These are phyloP conservation scores for Salix exigua DNA, from an alignment of 345 rosid species.

Conservation along the genomic window DNA sequence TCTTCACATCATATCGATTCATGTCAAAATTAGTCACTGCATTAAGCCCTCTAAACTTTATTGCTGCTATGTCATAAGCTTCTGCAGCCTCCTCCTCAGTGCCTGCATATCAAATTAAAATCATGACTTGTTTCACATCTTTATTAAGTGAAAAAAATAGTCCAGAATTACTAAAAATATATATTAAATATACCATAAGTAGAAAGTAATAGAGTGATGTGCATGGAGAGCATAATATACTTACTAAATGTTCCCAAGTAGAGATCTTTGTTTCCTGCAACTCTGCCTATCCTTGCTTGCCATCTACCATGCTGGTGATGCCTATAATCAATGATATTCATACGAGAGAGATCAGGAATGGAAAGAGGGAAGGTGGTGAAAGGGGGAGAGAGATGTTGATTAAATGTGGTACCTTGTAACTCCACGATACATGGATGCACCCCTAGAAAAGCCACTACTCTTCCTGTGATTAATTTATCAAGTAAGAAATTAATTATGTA, in stretches of 20 bases:
- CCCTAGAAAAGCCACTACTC: conserved; percentile 98
- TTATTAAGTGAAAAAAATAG: not conserved
- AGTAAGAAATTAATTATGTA: not conserved
- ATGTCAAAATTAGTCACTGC: conserved; percentile 98
- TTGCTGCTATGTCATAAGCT: conserved; percentile 98
- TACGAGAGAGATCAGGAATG: not conserved
- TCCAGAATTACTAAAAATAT: too few relatives aligned
- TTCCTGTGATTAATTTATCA: conserved; percentile 46
- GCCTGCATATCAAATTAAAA: conserved; percentile 30
- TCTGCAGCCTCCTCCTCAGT: conserved; percentile 99
- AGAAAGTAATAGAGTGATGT: not conserved
- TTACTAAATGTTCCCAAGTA: conserved; percentile 96
- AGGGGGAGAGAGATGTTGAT: not conserved
- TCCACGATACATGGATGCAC: conserved; percentile 99
- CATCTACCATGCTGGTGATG: conserved; percentile 99
- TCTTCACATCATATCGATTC: conserved; percentile 91
- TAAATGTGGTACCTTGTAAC: conserved; percentile 64
- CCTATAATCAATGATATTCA: conserved; percentile 29
- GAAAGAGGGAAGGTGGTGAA: not conserved
- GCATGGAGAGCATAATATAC: conserved; percentile 12
- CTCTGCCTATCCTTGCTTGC: conserved; percentile 99
- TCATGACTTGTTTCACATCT: not conserved
- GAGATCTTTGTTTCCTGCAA: conserved; percentile 99
- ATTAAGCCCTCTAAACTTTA: conserved; percentile 82
- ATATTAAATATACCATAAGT: not conserved